These are phyloP conservation scores for Cryptococcus sp. DNA, from an alignment of 1,284 basidiomycete species.

Conservation along the genomic window DNA sequence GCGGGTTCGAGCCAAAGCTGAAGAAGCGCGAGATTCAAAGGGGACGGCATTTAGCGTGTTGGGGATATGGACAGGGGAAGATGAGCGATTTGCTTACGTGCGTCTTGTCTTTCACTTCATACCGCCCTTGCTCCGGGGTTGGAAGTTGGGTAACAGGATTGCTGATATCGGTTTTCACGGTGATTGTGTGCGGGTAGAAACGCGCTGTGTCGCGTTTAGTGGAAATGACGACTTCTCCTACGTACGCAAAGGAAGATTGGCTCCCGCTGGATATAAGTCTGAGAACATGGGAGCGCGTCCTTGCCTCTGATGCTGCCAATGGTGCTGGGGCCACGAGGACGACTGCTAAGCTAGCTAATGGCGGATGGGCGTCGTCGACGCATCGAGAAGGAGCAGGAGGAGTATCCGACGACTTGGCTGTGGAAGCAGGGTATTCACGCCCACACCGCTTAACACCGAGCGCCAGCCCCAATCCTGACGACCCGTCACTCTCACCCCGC, in stretches of 20 bases:
- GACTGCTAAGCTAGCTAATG: background rate
- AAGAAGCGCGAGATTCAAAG: slow-evolving; percentile 30
- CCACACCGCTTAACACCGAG: slow-evolving; percentile 4
- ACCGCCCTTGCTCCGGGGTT: background rate
- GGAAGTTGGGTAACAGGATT: no score
- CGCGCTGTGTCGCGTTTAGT: slow-evolving; percentile 66
- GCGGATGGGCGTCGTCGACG: background rate
- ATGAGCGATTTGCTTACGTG: slow-evolving; percentile 69
- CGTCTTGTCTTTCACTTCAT: slow-evolving; percentile 14
- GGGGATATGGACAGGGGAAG: slow-evolving; percentile 68
- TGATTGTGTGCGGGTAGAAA: slow-evolving; percentile 33
- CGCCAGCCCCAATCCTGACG: background rate
- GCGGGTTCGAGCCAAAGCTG: slow-evolving; percentile 24
- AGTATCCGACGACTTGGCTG: slow-evolving; percentile 30
- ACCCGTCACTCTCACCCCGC: no score
- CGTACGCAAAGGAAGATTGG: slow-evolving; percentile 56
- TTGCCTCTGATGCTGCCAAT: background rate
- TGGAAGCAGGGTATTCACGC: slow-evolving; percentile 32
- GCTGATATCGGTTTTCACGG: no score
- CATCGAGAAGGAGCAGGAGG: background rate
- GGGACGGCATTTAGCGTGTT: slow-evolving; percentile 56
- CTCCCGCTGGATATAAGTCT: slow-evolving; percentile 33
- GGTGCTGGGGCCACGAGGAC: background rate
- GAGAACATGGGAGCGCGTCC: slow-evolving; percentile 53
- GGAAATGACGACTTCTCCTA: slow-evolving; percentile 63